These are phyloP conservation scores for Lupinus albus DNA, from an alignment of 306 rosid species.

Conservation along the genomic window DNA sequence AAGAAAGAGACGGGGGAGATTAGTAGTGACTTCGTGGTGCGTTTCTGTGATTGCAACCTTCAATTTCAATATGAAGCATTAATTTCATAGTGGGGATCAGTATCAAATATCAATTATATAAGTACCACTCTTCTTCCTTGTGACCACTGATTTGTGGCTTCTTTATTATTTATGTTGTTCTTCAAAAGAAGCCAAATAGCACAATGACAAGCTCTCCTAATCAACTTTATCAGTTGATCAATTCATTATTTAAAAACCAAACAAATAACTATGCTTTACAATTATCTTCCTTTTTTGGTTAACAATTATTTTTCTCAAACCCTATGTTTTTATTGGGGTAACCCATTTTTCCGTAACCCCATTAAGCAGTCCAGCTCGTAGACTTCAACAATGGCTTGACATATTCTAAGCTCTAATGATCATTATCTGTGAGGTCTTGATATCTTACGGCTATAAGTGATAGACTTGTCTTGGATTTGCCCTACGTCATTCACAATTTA, in stretches of 20 bases:
- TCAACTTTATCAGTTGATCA: slow-evolving; percentile 18
- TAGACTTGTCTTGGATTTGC: neutral
- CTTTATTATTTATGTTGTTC: slow-evolving; percentile 19
- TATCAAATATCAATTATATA: no score
- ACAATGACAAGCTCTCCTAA: slow-evolving; percentile 34
- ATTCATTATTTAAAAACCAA: neutral
- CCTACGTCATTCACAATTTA: neutral
- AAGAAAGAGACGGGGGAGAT: neutral
- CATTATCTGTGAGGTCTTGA: no score
- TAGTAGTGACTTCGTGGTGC: slow-evolving; percentile 2
- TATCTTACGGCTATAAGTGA: neutral
- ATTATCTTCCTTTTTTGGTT: no score
- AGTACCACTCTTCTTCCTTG: slow-evolving; percentile 21
- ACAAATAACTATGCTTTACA: slow-evolving; percentile 30
- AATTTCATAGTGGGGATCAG: no score
- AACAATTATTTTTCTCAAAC: no score
- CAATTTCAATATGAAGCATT: slow-evolving; percentile 14
- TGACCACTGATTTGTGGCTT: neutral
- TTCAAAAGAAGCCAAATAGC: slow-evolving; percentile 37
- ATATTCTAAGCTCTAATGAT: no score
- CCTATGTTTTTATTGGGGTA: no score
- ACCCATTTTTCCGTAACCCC: no score
- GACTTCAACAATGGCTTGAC: no score
- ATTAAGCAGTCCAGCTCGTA: no score
- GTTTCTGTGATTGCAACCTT: slow-evolving; percentile 11